Conservation (phyloP, 352 stramenopile species). For the Pythium utonaiense region DNA sequence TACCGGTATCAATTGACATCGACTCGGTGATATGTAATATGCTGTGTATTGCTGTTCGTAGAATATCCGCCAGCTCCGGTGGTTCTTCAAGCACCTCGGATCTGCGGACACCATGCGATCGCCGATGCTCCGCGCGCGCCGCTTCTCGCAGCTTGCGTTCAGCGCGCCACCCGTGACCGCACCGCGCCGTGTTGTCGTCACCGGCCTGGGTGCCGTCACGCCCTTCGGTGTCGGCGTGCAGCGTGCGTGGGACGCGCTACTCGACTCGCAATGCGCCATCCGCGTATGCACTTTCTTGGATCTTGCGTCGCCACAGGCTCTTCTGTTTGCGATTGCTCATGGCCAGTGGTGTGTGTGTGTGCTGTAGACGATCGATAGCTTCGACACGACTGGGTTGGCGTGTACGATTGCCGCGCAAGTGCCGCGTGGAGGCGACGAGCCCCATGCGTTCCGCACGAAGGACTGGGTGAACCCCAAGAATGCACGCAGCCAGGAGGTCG, state of each 20-base stretch:
- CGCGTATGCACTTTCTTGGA: slow-evolving; percentile 23
- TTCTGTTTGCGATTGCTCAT: no score
- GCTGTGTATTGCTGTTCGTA: no score
- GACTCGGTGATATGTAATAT: no score
- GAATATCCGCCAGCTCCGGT: neutral
- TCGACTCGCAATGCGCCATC: slow-evolving; percentile 78
- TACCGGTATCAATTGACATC: no score
- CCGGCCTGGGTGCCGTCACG: slow-evolving; percentile 88
- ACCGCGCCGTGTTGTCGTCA: slow-evolving; percentile 88
- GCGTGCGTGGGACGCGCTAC: slow-evolving; percentile 77
- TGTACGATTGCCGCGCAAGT: slow-evolving; percentile 75
- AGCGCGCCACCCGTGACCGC: slow-evolving; percentile 45
- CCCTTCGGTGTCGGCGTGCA: slow-evolving; percentile 86
- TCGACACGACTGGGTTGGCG: slow-evolving; percentile 53
- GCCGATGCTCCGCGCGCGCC: slow-evolving; percentile 19
- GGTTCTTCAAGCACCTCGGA: slow-evolving; percentile 11
- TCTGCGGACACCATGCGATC: neutral
- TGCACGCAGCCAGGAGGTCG: slow-evolving; percentile 65
- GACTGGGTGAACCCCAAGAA: slow-evolving; percentile 73
- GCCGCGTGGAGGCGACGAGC: slow-evolving; percentile 45
- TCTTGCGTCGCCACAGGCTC: no score
- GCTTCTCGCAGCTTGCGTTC: slow-evolving; percentile 69
- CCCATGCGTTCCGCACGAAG: slow-evolving; percentile 50
- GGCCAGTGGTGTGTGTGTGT: neutral
- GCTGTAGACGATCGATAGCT: slow-evolving; percentile 43